Percentiles rank a stretch among this genome's conserved stretches.
These are phyloP conservation scores for Arxiozyma slooffiae DNA, from an alignment of 1,139 yeast species.

Conservation along the genomic window DNA sequence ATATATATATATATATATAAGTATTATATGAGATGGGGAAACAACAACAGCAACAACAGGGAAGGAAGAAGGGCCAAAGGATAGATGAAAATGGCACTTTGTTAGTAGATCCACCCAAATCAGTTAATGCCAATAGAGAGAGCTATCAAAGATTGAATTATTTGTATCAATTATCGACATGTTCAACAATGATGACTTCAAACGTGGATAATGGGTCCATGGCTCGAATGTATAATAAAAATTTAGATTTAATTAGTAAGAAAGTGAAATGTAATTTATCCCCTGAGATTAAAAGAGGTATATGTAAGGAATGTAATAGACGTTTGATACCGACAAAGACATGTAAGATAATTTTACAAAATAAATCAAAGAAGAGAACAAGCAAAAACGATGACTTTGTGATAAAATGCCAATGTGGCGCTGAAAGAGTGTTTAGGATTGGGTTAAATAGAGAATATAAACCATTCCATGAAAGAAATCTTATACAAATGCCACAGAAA, in stretches of 20 bases:
- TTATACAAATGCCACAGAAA: slow-evolving; percentile 6
- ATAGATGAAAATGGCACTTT: slow-evolving; percentile 18
- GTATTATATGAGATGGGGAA: neutral
- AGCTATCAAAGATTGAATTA: slow-evolving; percentile 27
- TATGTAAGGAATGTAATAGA: slow-evolving; percentile 25
- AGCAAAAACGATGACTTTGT: slow-evolving; percentile 13
- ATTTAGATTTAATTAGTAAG: slow-evolving; percentile 22
- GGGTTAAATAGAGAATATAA: slow-evolving; percentile 19
- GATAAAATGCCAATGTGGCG: slow-evolving; percentile 22
- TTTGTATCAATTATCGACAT: slow-evolving; percentile 22
- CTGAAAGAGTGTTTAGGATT: slow-evolving; percentile 18
- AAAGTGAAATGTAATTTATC: slow-evolving; percentile 20
- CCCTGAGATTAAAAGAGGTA: slow-evolving; percentile 23
- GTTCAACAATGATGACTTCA: slow-evolving; percentile 9
- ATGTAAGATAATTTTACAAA: slow-evolving; percentile 1
- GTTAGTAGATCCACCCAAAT: slow-evolving; percentile 18
- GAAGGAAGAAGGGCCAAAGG: slow-evolving; percentile 2
- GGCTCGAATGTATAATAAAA: slow-evolving; percentile 19
- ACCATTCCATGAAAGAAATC: slow-evolving; percentile 18
- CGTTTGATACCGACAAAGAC: slow-evolving; percentile 15
- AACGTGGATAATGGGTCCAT: slow-evolving; percentile 5
- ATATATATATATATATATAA: neutral
- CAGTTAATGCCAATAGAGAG: slow-evolving; percentile 18
- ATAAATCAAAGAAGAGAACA: slow-evolving; percentile 1
- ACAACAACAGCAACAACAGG: neutral